Base-by-base conservation (phyloP, 108 stramenopile genomes). In the Skeletonema menzelii region DNA sequence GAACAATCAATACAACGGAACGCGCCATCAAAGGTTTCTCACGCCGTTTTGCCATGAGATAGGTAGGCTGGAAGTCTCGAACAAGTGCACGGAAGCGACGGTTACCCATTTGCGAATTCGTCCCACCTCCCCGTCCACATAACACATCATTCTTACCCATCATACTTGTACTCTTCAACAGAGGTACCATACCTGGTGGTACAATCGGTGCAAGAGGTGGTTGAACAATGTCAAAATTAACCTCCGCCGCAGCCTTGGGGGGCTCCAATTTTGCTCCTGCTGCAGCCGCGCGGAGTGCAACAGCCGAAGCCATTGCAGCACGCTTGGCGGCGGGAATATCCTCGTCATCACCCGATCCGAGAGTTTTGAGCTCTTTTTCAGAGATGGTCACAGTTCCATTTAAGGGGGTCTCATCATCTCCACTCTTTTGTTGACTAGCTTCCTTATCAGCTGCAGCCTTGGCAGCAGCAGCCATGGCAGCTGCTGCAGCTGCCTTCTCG, bases 51-150 rank as follows among this genome's bases (percentile, higher is more conserved):
- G 91, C 91, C 85, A 92, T 70, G 40, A 95, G 88, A 61, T 95
- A 95, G 35, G 85, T 92, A 0, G 93, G 93, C 67, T 95, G 93
- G 38, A 92, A 92, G 30, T 92, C 93, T 56, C 89, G 85, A 0
- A 95, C 93, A 13, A 95, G 72, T 55, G 89, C 85, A 12, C 93
- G 86, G 75, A 88, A 95, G 28, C 91, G 86, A 17, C 91, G 86
- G 63, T 95, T 95, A 2, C 93, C 93, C 76, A 92, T 82, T 69
- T 95, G 93, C 4, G 93, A 90, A 69, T 95, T 95, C 1, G 93
- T 95, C 20, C 93, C 93, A 20, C 93, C 93, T 5, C 93, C 93
- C 24, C 93, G 80, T 28, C 93, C 93, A 59, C 88, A 91, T 13
- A 95, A 77, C 11, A 95, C 93, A 76, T 95, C 93, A 64, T 85